Percentiles rank a stretch among this genome's conserved stretches.
These are phyloP conservation scores for Tetrahymena malaccensis DNA, from an alignment of 73 alveolate species.

Conservation along the genomic window DNA sequence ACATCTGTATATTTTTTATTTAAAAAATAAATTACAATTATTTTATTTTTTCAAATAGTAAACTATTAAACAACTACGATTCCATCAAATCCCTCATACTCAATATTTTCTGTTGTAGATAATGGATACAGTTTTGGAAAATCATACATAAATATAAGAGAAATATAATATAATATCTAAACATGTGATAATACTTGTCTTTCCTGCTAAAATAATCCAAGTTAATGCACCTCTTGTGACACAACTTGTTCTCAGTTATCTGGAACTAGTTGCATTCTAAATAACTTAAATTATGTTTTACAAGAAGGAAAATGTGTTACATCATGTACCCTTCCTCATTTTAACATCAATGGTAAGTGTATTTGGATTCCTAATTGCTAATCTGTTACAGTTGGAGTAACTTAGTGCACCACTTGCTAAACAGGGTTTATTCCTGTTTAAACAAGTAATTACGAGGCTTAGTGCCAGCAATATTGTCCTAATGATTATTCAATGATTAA, in stretches of 20 bases:
- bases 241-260: neutral
- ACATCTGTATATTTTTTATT: neutral
- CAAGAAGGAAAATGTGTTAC: neutral
- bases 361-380: neutral
- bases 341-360: neutral
- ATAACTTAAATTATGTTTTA: no score
- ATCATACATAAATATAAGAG: neutral
- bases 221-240: neutral
- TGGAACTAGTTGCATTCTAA: neutral
- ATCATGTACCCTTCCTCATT: neutral
- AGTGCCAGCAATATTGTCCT: neutral
- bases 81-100: neutral
- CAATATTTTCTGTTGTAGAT: neutral
- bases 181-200: neutral
- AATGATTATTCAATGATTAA: neutral
- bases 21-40: no score
- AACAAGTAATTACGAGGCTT: neutral
- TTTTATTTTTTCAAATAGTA: neutral
- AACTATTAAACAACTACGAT: neutral
- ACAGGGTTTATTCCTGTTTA: neutral
- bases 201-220: neutral
- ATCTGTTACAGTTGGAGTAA: neutral
- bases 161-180: no score
- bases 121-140: neutral
- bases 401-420: neutral